Evolutionary conservation across 2,329 filamentous ascomycete genomes (phyloP), one percentile per base, ranked within the genome.

Genomic region (Fusarium tanahbumbuense): DNA sequence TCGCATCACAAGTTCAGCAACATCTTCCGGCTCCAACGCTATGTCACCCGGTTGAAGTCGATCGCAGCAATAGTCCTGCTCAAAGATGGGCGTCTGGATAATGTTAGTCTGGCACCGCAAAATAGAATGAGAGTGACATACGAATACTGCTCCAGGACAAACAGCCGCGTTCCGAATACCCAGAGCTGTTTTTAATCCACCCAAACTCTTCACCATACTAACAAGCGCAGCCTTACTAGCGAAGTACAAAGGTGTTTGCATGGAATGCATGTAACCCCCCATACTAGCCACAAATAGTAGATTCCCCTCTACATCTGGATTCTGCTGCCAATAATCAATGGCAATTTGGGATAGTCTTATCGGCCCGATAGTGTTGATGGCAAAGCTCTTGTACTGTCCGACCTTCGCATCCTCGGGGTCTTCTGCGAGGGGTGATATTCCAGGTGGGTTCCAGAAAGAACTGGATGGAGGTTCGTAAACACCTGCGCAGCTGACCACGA

Each of bases 401-500:
- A 61, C 34, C 1, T 45, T 25, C 10, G 67, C 64, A 28, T 78
- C 73, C 0, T 54, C 54, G 3, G 40, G 46, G 12, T 78, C 75
- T 40, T 68, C n/a, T 0, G 76, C 40, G 2, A 70, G 47, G 1
- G 72, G 46, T 0, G 67, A 72, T 9, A 75, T 65, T 6, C 76
- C 76, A 0, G 75, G 76, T 0, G 72, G 60, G 23, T 73, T 61
- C 75, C 75, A 78, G 53, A 79, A 78, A 10, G 66, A 56, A 10
- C 62, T 73, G 4, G 49, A 69, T 4, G 74, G 73, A 4, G 77
- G 74, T 54, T 79, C 77, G 16, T 75, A 78, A 13, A 90, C 78
- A 0, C 89, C 89, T 5, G 91, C 88, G 55, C 86, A 86, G 71
- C 90, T 91, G 15, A 90, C 80, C 1, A 91, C 77, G 42, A 91